These are phyloP conservation scores for Coniferiporia weirii DNA, from an alignment of 1,284 basidiomycete species.

Conservation along the genomic window DNA sequence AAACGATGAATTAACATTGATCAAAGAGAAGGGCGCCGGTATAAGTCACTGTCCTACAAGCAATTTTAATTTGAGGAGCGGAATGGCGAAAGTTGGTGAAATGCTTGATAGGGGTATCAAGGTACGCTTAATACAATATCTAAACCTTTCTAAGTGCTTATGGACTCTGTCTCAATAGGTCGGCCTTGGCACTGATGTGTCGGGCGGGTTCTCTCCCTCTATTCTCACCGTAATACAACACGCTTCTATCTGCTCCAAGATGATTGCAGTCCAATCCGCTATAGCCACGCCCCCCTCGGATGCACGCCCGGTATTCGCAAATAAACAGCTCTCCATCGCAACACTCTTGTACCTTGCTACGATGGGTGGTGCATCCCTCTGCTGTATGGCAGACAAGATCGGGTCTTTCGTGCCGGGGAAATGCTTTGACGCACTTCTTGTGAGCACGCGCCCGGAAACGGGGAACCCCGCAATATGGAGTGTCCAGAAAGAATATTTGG, in stretches of 20 bases:
- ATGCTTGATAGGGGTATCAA: slow-evolving; percentile 85
- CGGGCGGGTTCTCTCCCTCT: slow-evolving; percentile 83
- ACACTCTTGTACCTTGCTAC: slow-evolving; percentile 90
- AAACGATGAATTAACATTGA: slow-evolving; percentile 67
- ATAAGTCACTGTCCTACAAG: slow-evolving; percentile 92
- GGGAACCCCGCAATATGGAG: slow-evolving; percentile 65
- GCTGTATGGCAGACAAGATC: slow-evolving; percentile 62
- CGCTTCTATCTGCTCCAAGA: slow-evolving; percentile 81
- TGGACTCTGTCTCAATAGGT: slow-evolving; percentile 42
- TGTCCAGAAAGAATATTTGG: slow-evolving; percentile 28
- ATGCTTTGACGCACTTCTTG: slow-evolving; percentile 86
- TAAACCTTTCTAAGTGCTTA: background rate
- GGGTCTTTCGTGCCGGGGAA: slow-evolving; percentile 81
- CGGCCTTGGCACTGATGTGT: slow-evolving; percentile 87
- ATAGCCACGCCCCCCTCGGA: slow-evolving; percentile 15
- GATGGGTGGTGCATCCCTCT: slow-evolving; percentile 85
- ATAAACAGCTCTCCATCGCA: slow-evolving; percentile 65
- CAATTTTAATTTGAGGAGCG: slow-evolving; percentile 88
- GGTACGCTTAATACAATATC: slow-evolving; percentile 35
- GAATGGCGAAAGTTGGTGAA: slow-evolving; percentile 73
- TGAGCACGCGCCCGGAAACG: slow-evolving; percentile 44
- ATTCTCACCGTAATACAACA: slow-evolving; percentile 81
- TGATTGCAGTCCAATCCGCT: slow-evolving; percentile 44
- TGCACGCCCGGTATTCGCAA: slow-evolving; percentile 40
- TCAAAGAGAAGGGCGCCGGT: slow-evolving; percentile 66